A percentile compares a stretch with the other conserved stretches of the same genome.
Conservation (phyloP, 2,329 filamentous ascomycete genomes). For the Colletotrichum echinochloae region DNA sequence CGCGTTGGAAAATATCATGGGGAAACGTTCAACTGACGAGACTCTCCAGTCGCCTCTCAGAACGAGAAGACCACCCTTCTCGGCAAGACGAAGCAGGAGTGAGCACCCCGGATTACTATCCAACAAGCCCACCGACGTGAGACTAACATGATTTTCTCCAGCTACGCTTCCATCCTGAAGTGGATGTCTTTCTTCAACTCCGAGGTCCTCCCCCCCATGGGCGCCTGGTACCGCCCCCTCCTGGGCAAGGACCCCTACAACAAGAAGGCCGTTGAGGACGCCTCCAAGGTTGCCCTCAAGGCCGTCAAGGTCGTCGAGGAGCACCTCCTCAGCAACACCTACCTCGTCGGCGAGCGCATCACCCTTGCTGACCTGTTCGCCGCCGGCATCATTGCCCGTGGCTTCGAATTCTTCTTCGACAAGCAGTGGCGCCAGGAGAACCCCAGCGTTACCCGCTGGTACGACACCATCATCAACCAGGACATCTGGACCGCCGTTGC, state of each 20-base stretch:
- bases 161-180: constrained; percentile 94
- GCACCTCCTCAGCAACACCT: constrained; percentile 93
- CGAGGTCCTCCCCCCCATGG: constrained; percentile 81
- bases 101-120: constrained; percentile 49
- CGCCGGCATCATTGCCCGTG: constrained; percentile 81
- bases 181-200: constrained; percentile 98
- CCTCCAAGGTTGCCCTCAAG: constrained; percentile 75
- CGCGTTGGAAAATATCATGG: constrained; percentile 33
- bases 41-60: constrained; percentile 87
- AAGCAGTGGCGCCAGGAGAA: constrained; percentile 85
- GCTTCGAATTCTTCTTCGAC: constrained; percentile 95
- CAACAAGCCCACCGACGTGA: constrained; percentile 14
- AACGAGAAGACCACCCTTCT: constrained; percentile 99
- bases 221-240: constrained; percentile 88
- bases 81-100: constrained; percentile 99
- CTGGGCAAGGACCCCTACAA: constrained; percentile 88
- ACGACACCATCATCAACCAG: constrained; percentile 92
- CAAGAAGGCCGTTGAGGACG: constrained; percentile 95
- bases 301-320: constrained; percentile 81
- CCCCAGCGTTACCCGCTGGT: constrained; percentile 94
- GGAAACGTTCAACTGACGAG: constrained; percentile 47
- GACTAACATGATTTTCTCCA: constrained; percentile 49
- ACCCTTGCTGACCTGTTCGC: constrained; percentile 95
- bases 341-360: constrained; percentile 96
- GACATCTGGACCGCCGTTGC: constrained; percentile 87